These are phyloP conservation scores for Venturia carpophila DNA, from an alignment of 2,329 filamentous ascomycete genomes.

Conservation along the genomic window DNA sequence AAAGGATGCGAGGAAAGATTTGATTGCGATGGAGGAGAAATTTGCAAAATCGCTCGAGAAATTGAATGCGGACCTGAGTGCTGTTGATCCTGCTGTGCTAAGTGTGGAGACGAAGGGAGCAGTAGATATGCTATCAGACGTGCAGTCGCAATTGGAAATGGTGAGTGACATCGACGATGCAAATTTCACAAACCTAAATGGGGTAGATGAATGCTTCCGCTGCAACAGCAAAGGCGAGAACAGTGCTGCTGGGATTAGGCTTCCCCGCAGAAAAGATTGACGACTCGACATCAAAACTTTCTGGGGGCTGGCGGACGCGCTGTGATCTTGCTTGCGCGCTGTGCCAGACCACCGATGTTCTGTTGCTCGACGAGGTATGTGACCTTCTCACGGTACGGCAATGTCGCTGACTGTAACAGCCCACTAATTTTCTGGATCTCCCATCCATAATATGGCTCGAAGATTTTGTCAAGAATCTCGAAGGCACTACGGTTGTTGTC, in stretches of 20 bases:
- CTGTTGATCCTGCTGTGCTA: constrained; percentile 50
- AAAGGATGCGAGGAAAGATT: constrained; percentile 64
- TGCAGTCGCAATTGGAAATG: constrained; percentile 61
- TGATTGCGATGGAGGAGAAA: constrained; percentile 61
- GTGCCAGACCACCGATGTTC: constrained; percentile 64
- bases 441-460: constrained; percentile 81
- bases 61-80: constrained; percentile 47
- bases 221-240: constrained; percentile 58
- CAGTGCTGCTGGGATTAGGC: constrained; percentile 60
- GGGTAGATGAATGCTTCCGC: constrained; percentile 48
- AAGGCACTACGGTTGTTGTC: constrained; percentile 60
- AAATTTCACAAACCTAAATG: not conserved
- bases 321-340: constrained; percentile 46
- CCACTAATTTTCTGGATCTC: constrained; percentile 79
- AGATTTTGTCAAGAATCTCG: constrained; percentile 54
- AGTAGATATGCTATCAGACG: constrained; percentile 58
- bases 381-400: too few species aligned
- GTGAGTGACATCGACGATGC: constrained; percentile 27
- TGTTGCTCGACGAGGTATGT: constrained; percentile 62
- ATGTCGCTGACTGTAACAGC: constrained; percentile 48
- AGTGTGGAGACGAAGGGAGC: constrained; percentile 62
- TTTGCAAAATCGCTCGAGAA: constrained; percentile 49
- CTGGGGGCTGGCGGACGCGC: constrained; percentile 52
- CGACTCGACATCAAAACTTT: constrained; percentile 56
- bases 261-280: constrained; percentile 57